Evolutionary conservation across 163 green algal species (phyloP).

Genomic region (Prototheca wickerhamii): DNA sequence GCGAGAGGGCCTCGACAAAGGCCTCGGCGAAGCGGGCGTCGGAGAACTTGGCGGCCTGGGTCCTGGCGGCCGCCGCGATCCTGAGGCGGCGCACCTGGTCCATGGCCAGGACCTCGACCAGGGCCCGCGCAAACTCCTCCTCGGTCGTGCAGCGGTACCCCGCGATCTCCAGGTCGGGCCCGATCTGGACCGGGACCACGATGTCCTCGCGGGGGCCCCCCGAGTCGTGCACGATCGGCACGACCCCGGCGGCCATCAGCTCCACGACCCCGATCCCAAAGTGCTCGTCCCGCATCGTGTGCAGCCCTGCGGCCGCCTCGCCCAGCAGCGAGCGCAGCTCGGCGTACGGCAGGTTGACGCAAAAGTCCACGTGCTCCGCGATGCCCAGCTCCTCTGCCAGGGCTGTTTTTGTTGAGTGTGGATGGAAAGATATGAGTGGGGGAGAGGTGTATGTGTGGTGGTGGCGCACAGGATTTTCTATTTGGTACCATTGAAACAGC

Average conservation of each 20-base stretch:
- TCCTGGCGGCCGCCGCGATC: slow-evolving; percentile 57
- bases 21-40: slow-evolving; percentile 31
- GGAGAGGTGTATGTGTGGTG: not conserved
- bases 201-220: slow-evolving; percentile 79
- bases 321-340: slow-evolving; percentile 68
- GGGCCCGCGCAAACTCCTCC: slow-evolving; percentile 69
- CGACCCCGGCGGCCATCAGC: slow-evolving; percentile 91
- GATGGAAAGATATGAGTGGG: not conserved
- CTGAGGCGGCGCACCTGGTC: slow-evolving; percentile 45
- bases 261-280: slow-evolving; percentile 99
- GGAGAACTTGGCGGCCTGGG: slow-evolving; percentile 42
- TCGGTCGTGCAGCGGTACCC: slow-evolving; percentile 59
- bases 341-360: slow-evolving; percentile 59
- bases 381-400: slow-evolving; percentile 55
- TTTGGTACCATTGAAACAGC: too few relatives aligned
- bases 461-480: too few relatives aligned
- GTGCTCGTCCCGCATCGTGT: slow-evolving; percentile 97
- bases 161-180: slow-evolving; percentile 7
- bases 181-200: slow-evolving; percentile 23
- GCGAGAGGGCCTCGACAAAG: slow-evolving; percentile 11
- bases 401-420: not conserved
- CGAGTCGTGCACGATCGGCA: slow-evolving; percentile 86
- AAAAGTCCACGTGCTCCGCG: slow-evolving; percentile 45
- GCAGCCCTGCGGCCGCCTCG: slow-evolving; percentile 76
- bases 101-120: slow-evolving; percentile 64